Evolutionary conservation across 106 monocot species (phyloP).

Genomic region (Narthecium ossifragum): DNA sequence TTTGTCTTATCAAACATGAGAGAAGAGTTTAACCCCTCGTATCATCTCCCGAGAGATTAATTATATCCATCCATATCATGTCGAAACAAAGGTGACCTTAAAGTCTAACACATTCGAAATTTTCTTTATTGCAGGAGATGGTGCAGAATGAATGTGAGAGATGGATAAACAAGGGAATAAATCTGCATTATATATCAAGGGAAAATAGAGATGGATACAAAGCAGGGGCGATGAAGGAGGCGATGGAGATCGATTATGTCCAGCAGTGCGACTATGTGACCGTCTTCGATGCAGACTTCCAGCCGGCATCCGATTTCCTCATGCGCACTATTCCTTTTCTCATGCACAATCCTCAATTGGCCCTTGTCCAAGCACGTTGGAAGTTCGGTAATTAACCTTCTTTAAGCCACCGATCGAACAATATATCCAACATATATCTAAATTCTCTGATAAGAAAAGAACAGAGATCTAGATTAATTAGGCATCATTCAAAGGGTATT

Average conservation of each 20-base stretch:
- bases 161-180: conserved; percentile 3
- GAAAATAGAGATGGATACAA: conserved; percentile 5
- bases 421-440: neutral
- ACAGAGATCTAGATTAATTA: too few relatives aligned
- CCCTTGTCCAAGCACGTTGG: conserved; percentile 7
- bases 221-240: conserved; percentile 1
- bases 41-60: too few relatives aligned
- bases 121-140: conserved; percentile 1
- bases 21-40: too few relatives aligned
- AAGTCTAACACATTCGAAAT: too few relatives aligned
- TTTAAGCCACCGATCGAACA: neutral
- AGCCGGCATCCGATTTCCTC: neutral
- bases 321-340: conserved; percentile 7
- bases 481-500: too few relatives aligned
- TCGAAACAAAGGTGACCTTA: too few relatives aligned
- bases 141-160: conserved; percentile 3
- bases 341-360: neutral
- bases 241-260: conserved; percentile 2
- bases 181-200: neutral
- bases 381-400: neutral
- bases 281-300: neutral
- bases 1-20: too few relatives aligned
- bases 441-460: too few relatives aligned
- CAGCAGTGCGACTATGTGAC: conserved; percentile 3
- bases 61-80: too few relatives aligned